Percentiles rank a stretch among this genome's conserved stretches.
Conservation (phyloP, 2,329 filamentous ascomycete genomes). For the Aspergillus melleus region DNA sequence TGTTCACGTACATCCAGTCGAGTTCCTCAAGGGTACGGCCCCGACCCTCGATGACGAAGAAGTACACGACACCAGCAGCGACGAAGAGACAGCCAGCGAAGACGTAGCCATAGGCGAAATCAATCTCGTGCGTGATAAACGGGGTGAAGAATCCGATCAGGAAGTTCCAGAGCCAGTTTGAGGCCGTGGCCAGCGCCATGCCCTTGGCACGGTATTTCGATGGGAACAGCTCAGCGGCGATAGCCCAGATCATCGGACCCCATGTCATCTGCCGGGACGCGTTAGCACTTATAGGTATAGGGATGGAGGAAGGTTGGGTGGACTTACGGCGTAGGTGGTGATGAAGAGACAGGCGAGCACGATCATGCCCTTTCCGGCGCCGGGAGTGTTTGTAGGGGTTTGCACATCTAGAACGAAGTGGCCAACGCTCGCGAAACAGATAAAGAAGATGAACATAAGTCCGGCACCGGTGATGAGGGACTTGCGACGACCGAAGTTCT, state of each 20-base stretch:
- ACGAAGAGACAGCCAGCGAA: conserved; percentile 71
- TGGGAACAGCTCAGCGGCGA: conserved; percentile 46
- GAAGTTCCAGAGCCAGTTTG: conserved; percentile 77
- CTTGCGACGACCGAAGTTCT: conserved; percentile 67
- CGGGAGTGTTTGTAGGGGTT: conserved; percentile 45
- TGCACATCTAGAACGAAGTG: conserved; percentile 41
- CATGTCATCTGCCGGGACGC: conserved; percentile 48
- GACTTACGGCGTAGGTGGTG: conserved; percentile 59
- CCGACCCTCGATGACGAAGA: conserved; percentile 74
- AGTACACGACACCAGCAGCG: conserved; percentile 64
- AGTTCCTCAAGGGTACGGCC: conserved; percentile 72
- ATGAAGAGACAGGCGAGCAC: conserved; percentile 73
- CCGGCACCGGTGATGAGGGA: conserved; percentile 65
- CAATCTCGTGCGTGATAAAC: conserved; percentile 70
- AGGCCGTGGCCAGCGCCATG: conserved; percentile 75
- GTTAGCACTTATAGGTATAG: too few relatives aligned
- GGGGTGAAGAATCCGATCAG: conserved; percentile 74
- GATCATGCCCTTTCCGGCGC: conserved; percentile 66
- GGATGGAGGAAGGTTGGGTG: too few relatives aligned
- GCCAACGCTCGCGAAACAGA: conserved; percentile 63
- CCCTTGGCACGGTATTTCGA: conserved; percentile 64
- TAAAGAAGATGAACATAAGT: conserved; percentile 66
- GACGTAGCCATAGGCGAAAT: conserved; percentile 73
- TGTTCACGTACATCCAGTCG: conserved; percentile 69
- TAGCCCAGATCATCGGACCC: conserved; percentile 60